Percentiles rank a stretch among this genome's conserved stretches.
These are phyloP conservation scores for Carex sylvatica DNA, from an alignment of 202 grass and related monocot genomes.

Conservation along the genomic window DNA sequence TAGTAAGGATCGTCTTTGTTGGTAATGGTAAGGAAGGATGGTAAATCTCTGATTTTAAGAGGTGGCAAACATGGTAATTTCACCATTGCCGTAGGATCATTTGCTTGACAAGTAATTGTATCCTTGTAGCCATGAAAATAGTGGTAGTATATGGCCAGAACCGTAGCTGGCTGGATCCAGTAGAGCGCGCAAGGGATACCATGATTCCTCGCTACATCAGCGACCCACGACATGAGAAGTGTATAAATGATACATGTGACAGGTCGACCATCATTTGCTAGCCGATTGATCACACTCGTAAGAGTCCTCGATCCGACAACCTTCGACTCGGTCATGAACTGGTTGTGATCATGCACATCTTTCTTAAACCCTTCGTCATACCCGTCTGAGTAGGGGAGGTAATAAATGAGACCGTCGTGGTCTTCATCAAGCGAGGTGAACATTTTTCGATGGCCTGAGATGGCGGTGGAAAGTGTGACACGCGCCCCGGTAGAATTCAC, in stretches of 20 bases:
- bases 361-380: conserved; percentile 61
- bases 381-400: conserved; percentile 63
- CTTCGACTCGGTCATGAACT: conserved; percentile 31
- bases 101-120: conserved; percentile 17
- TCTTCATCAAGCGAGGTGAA: conserved; percentile 23
- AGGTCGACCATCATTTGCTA: conserved; percentile 28
- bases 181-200: conserved; percentile 38
- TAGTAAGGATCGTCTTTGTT: conserved; percentile 47
- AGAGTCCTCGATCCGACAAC: conserved; percentile 36
- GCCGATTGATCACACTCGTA: conserved; percentile 16
- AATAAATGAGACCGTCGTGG: not conserved
- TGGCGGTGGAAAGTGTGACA: conserved; percentile 41
- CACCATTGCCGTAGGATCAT: conserved; percentile 20
- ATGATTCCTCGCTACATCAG: conserved; percentile 33
- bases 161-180: conserved; percentile 75
- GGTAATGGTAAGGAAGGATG: conserved; percentile 56
- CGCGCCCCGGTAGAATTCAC: conserved; percentile 25
- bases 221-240: conserved; percentile 53
- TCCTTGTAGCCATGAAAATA: conserved; percentile 60
- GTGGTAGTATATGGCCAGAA: conserved; percentile 61
- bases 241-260: conserved; percentile 59
- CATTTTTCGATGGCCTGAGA: conserved; percentile 59
- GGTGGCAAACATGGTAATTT: conserved; percentile 44
- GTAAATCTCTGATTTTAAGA: conserved; percentile 50
- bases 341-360: conserved; percentile 21